Percentiles rank a stretch among this genome's conserved stretches.
Conservation (phyloP, 202 grass and related monocot species). For the Miscanthus sacchariflorus region DNA sequence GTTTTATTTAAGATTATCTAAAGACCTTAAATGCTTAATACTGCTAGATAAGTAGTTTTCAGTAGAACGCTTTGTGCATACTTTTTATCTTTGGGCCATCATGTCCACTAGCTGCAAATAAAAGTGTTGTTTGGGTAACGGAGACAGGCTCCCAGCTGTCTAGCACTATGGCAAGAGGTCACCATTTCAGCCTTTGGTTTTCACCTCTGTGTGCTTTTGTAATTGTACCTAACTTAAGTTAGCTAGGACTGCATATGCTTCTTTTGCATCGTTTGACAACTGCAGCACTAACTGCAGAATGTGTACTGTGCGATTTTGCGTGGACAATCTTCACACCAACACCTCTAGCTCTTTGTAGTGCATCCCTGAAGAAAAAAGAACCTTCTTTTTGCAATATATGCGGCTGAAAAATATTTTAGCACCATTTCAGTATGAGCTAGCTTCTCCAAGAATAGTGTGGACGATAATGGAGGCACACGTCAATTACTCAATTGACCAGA, state of each 20-base stretch:
- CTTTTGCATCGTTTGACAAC: conserved; percentile 36
- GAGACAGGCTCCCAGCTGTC: conserved; percentile 7
- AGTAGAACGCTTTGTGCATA: neutral
- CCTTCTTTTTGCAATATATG: neutral
- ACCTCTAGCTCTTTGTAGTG: neutral
- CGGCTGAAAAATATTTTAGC: neutral
- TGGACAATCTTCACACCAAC: conserved; percentile 28
- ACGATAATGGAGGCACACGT: neutral
- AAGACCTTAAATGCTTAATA: neutral
- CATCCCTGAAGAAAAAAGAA: neutral
- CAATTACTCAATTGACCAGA: neutral
- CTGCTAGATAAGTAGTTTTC: neutral
- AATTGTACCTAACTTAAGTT: conserved; percentile 49
- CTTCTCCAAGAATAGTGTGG: neutral
- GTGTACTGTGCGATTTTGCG: neutral
- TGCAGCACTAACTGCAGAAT: neutral
- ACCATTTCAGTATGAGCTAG: neutral
- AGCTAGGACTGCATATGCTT: conserved; percentile 11
- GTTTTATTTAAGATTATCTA: neutral
- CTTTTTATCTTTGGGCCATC: neutral
- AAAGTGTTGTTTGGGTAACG: conserved; percentile 3
- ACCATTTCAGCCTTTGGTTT: neutral
- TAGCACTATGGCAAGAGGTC: neutral
- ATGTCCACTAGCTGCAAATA: too few relatives aligned
- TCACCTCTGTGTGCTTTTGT: conserved; percentile 2